Conservation (phyloP, 2,329 filamentous ascomycete species). For the Colletotrichum cordylinicola region DNA sequence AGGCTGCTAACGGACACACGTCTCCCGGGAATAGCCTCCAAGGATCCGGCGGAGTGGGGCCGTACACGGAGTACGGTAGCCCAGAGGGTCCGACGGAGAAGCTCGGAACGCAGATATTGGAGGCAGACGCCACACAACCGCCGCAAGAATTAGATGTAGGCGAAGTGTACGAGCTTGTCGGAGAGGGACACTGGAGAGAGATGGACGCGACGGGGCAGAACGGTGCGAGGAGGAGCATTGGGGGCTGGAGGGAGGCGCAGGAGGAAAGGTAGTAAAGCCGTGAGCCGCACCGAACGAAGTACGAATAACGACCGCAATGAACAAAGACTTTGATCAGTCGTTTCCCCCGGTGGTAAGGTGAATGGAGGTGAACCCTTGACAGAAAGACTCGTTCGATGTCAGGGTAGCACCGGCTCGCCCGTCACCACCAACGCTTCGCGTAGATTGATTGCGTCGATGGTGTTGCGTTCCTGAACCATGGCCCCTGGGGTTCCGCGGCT, state of each 20-base stretch:
- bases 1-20: slow-evolving; percentile 27
- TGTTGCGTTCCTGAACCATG: neutral
- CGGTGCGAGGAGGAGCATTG: slow-evolving; percentile 9
- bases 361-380: neutral
- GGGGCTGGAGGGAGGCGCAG: slow-evolving; percentile 9
- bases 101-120: slow-evolving; percentile 4
- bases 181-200: slow-evolving; percentile 33
- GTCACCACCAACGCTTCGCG: neutral
- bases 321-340: neutral
- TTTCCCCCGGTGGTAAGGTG: neutral
- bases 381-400: neutral
- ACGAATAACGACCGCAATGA: slow-evolving; percentile 1
- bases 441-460: neutral
- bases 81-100: slow-evolving; percentile 8
- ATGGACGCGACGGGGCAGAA: slow-evolving; percentile 18
- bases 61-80: slow-evolving; percentile 1
- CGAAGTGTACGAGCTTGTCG: slow-evolving; percentile 38
- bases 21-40: slow-evolving; percentile 24
- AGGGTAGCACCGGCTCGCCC: neutral
- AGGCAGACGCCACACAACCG: slow-evolving; percentile 24
- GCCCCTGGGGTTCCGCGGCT: neutral
- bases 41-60: slow-evolving; percentile 27
- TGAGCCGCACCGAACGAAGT: neutral
- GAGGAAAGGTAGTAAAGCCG: neutral
- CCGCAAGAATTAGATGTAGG: slow-evolving; percentile 31